These are phyloP conservation scores for Funneliformis geosporum DNA, from an alignment of 192 early-diverging fungal genomes.

Conservation along the genomic window DNA sequence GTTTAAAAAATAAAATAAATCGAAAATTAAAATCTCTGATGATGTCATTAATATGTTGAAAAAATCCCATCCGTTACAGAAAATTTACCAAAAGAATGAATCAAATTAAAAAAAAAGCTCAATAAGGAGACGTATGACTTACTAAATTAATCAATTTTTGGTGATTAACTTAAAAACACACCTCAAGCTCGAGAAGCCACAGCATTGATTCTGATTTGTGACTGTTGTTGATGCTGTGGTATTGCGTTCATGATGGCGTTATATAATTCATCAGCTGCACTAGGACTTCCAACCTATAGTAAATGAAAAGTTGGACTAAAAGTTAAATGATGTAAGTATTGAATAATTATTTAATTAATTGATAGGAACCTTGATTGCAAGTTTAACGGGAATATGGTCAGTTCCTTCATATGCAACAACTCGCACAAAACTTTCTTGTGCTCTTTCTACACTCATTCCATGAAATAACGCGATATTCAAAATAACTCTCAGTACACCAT, in stretches of 20 bases:
- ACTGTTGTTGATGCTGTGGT: background rate
- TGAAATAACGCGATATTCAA: constrained; percentile 43
- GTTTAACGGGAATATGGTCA: constrained; percentile 15
- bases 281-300: background rate
- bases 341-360: background rate
- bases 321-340: too few relatives aligned
- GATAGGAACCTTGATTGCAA: constrained; percentile 33
- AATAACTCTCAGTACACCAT: constrained; percentile 46
- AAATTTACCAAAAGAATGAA: background rate
- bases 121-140: background rate
- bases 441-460: constrained; percentile 39
- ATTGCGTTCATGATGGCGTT: background rate
- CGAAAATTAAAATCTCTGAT: background rate
- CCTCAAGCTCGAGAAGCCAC: background rate
- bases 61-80: background rate
- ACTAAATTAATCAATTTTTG: background rate
- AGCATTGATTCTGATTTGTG: background rate
- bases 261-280: background rate
- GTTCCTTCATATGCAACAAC: constrained; percentile 39
- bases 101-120: background rate
- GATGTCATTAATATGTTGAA: background rate
- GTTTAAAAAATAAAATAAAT: background rate
- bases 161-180: background rate
- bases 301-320: background rate
- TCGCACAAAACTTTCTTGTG: constrained; percentile 46